These are phyloP conservation scores for Speleostelium caveatum DNA, from an alignment of 78 protist species.

Conservation along the genomic window DNA sequence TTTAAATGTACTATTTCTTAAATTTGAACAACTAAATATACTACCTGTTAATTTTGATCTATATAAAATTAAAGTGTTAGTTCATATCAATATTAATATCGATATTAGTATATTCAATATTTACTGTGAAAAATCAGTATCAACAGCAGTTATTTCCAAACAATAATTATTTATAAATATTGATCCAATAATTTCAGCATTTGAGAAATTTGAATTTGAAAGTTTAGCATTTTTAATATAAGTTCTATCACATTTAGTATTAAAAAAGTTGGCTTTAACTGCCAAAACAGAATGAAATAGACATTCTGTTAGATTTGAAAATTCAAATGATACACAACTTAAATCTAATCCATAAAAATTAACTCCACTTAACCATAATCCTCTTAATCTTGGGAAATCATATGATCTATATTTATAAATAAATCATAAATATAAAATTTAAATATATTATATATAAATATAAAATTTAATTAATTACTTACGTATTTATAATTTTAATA, in stretches of 20 bases:
- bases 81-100: neutral
- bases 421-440: neutral
- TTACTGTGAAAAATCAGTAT: slow-evolving; percentile 15
- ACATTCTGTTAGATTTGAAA: slow-evolving; percentile 31
- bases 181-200: slow-evolving; percentile 14
- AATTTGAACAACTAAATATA: slow-evolving; percentile 34
- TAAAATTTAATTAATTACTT: neutral
- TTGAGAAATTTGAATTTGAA: slow-evolving; percentile 10
- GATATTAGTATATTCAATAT: no score
- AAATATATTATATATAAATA: neutral
- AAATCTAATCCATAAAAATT: slow-evolving; percentile 59
- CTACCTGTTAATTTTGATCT: slow-evolving; percentile 31
- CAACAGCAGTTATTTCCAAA: slow-evolving; percentile 4
- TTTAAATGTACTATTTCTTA: slow-evolving; percentile 14
- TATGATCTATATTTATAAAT: slow-evolving; percentile 29
- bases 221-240: slow-evolving; percentile 3
- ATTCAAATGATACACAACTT: slow-evolving; percentile 29
- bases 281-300: neutral
- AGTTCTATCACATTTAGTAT: slow-evolving; percentile 7
- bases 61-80: neutral
- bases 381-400: slow-evolving; percentile 69
- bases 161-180: neutral
- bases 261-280: neutral
- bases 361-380: slow-evolving; percentile 32
- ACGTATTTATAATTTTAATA: slow-evolving; percentile 32